Base-by-base conservation (phyloP, 345 rosid species). In the Cardamine resedifolia region DNA sequence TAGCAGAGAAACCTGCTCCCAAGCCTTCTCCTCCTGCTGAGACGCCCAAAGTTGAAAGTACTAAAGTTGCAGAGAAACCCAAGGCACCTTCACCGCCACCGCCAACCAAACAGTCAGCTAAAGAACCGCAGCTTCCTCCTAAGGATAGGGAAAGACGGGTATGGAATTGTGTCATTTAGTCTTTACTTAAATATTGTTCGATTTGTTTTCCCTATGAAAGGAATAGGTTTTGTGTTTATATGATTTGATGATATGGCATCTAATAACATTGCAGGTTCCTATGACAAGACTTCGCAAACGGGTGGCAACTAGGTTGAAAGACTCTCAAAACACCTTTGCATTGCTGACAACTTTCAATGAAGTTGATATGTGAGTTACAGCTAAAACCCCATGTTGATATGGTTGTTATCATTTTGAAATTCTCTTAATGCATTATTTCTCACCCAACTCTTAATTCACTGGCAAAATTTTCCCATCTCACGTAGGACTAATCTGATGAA, bases 241-340 rank as follows among this genome's bases (percentile, higher is more conserved):
- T 60, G 23, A 64, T 21, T 70, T 69, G 71, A 53, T 76, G 61
- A 45, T 72, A 26, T 66, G 66, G 8, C 39, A 45, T 62, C 61
- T 66, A 72, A 57, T 64, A 61, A 60, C 51, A 26, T 64, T 71
- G 55, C 82, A 96, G 99, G 91, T 96, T 79, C 97, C 99, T 39
- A 96, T 96, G 99, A 92, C 99, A 47, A 88, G 99, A 84, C 96
- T 96, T 28, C 83, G 98, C 57, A 96, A 96, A 77, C 84, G 98
- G 53, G 98, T 96, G 41, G 99, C 98, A 6, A 85, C 88, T 59
- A 83, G 99, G 69, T 77, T 95, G 93, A 95, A 95, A 77, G 99
- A 95, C 72, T 91, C 99, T 41, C 99, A 95, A 55, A 96, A 96
- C 79, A 96, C 98, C 20, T 96, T 96, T 73, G 96, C 99, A 0